Evolutionary conservation across 139 green algal genomes (phyloP), one percentile per base, ranked within the genome.

Genomic region (Zygnema circumcarinatum): DNA sequence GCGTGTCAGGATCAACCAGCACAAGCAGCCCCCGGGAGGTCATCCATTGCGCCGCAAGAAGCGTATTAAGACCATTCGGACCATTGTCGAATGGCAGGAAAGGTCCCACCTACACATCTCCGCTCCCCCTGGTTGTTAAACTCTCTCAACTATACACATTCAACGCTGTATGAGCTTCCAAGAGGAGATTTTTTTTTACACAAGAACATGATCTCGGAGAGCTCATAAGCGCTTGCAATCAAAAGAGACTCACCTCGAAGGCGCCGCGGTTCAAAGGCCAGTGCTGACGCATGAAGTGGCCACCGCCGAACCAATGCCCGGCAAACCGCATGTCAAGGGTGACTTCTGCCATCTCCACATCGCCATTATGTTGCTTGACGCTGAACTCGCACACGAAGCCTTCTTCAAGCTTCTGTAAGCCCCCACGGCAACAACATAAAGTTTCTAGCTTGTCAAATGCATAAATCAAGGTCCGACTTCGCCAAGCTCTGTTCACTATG

Each of bases 11-110:
- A 74, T 95, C 93, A 1, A 79, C 81, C 56, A 94, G 89, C 1
- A 94, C 92, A 1, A 94, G 87, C 35, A 95, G 67, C 11, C 93
- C 93, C 16, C 76, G 31, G 54, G 31, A 91, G 22, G 93, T 95
- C 42, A 95, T 86, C 92, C 93, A 95, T 36, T 95, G 92, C 2
- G 86, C 33, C 7, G 73, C 80, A 16, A 92, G 56, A 31, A 95
- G 84, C 1, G 90, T 95, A 92, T 95, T 95, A 3, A 92, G 67
- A 21, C 93, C 93, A 74, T 93, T 94, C 2, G 93, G 93, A 0
- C 93, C 93, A 89, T 95, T 94, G 85, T 95, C 93, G 76, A 94
- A 94, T 21, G 93, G 91, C 69, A 93, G 93, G 40, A 89, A 94
- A 25, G 93, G 93, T 1, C 80, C 80, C 67, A 90, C 83, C 83